Evolutionary conservation across 768 basidiomycete genomes (phyloP), one percentile per base, ranked within the genome.

Genomic region (Termitomyces sp.): DNA sequence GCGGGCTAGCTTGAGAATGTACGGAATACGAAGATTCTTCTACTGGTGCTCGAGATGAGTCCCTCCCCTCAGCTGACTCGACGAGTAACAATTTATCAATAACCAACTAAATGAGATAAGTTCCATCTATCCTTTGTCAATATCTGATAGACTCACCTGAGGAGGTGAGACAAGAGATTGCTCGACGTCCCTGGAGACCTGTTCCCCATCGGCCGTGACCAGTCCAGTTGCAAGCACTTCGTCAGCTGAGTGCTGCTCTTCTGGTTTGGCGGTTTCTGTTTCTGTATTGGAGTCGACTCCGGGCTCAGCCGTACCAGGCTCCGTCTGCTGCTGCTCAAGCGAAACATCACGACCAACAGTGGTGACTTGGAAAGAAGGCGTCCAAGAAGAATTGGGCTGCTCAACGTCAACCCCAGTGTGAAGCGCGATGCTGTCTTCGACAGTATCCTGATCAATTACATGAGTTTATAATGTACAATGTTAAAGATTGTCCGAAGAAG

Each of bases 301-400:
- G 42, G 68, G 10, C 24, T 50, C 37, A 26, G 37, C 12, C 37
- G 12, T 17, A 6, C 38, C n/a, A 38, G 22, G 11, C 37, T 38
- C 37, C 24, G 11, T 38, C 37, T 19, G 24, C 38, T 50, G 65
- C 11, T 63, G 61, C 17, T 65, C 66, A n/a, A 59, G 57, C 15
- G 61, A 58, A 22, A 58, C 54, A 37, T 72, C 72, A 48, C 61
- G 60, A 37, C 70, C 68, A 43, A 69, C 59, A 26, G 77, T 74
- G 12, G 70, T 77, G 22, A 81, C 80, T 55, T 74, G 76, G 71
- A 80, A 83, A 2, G 80, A 79, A 7, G 79, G 74, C 14, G 73
- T 75, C 77, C 76, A 81, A 28, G 78, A 78, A 15, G 77, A 78
- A 58, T 77, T 78, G 21, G 77, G 77, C 37, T 74, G 68, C 47